Evolutionary conservation across 2,329 filamentous ascomycete species (phyloP), one percentile per base, ranked within the genome.

Genomic region (Sphaceloma murrayae): DNA sequence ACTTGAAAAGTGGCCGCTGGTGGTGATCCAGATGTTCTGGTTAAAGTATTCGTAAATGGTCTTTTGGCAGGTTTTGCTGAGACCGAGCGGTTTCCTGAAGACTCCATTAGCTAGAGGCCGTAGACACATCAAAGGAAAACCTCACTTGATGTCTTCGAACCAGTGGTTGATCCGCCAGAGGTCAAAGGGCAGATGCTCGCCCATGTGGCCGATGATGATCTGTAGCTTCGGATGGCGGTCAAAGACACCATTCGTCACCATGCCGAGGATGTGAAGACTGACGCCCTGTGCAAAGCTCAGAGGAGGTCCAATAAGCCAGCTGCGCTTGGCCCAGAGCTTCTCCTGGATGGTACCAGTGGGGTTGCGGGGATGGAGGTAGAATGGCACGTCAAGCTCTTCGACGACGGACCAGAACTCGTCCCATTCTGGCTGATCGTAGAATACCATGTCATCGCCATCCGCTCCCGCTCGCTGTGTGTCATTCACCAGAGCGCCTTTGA

Each of bases 381-480:
- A 67, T 0, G 77, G 77, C 0, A 80, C 76, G 46, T 80, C 73
- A 0, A 82, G 69, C 32, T 78, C 72, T 1, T 66, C 67, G 6
- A 71, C 67, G 0, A 69, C 70, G 9, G 65, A 54, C 77, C 77
- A 81, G 66, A 82, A 80, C 16, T 69, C 57, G 51, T 78, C 74
- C 67, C 72, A 82, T 48, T 73, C 68, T 0, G 70, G 66, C 6
- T 68, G 63, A 54, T 82, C 78, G 60, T 80, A 82, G 62, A 80
- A 81, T 56, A 80, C 63, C 65, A 77, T 73, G 17, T 70, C 69
- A 46, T 78, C 74, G 27, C 75, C 76, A 46, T 78, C 72, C 0
- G 62, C 50, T 2, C 75, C 75, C 11, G 73, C 67, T 19, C 72
- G 70, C 54, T 82, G 78, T 3, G 53, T 55, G 39, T 57, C 55